phyloP scores from a whole-genome alignment of 345 rosid species.

The Noccaea caerulescens region DNA sequence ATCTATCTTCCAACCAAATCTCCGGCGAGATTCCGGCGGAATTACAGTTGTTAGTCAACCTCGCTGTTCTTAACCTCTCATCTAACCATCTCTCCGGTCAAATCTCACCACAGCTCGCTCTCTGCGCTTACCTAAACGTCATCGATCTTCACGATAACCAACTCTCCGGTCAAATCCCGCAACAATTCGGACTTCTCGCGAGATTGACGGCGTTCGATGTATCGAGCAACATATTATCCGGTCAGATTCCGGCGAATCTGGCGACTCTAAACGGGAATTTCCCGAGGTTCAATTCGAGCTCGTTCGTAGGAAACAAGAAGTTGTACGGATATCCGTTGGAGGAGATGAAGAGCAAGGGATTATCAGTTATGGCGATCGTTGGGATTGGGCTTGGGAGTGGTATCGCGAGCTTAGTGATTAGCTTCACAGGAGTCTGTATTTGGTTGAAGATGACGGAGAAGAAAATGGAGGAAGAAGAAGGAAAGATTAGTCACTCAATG shows the following conservation, averaged over 20 bases:
- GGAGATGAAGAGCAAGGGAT: constrained; percentile 63
- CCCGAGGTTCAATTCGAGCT: constrained; percentile 69
- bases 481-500: constrained; percentile 73
- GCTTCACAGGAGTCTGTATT: constrained; percentile 88
- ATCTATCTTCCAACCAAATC: constrained; percentile 80
- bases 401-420: constrained; percentile 77
- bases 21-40: constrained; percentile 79
- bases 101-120: constrained; percentile 77
- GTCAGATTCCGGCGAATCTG: constrained; percentile 67
- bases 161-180: constrained; percentile 74
- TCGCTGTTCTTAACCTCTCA: constrained; percentile 90
- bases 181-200: constrained; percentile 65
- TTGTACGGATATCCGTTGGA: constrained; percentile 87
- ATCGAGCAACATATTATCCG: constrained; percentile 68
- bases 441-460: constrained; percentile 83
- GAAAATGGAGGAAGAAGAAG: constrained; percentile 69
- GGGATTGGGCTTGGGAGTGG: constrained; percentile 98
- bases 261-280: constrained; percentile 67
- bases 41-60: constrained; percentile 72
- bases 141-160: constrained; percentile 84
- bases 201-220: constrained; percentile 85
- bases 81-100: constrained; percentile 72
- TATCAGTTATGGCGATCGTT: constrained; percentile 81
- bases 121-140: constrained; percentile 85
- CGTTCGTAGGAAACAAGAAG: constrained; percentile 77